These are phyloP conservation scores for Amylostereum chailletii DNA, from an alignment of 1,284 basidiomycete genomes.

Conservation along the genomic window DNA sequence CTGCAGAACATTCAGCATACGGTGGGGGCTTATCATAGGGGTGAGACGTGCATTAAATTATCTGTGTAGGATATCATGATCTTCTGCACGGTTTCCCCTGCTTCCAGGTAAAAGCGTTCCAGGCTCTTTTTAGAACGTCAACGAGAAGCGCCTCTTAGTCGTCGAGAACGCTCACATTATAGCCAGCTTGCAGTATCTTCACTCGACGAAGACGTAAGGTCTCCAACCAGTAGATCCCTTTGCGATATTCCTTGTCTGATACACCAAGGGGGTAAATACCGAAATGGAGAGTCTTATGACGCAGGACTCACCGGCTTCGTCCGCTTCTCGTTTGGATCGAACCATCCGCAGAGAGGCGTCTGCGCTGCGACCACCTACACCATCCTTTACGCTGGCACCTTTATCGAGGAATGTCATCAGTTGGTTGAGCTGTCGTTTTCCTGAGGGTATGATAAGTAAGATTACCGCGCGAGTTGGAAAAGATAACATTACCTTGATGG, in stretches of 20 bases:
- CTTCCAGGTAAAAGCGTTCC: constrained; percentile 73
- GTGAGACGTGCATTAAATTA: constrained; percentile 54
- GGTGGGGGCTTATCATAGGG: neutral
- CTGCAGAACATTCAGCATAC: constrained; percentile 25
- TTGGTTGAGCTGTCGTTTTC: constrained; percentile 72
- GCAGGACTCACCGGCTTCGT: constrained; percentile 69
- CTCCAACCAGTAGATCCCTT: constrained; percentile 89
- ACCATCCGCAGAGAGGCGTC: constrained; percentile 66
- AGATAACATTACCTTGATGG: constrained; percentile 47
- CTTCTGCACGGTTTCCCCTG: constrained; percentile 54
- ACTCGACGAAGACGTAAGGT: constrained; percentile 78
- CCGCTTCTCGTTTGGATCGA: constrained; percentile 81
- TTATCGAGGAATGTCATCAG: constrained; percentile 73
- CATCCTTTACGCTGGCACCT: constrained; percentile 50
- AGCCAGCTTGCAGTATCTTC: constrained; percentile 78
- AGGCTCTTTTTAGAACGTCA: constrained; percentile 47
- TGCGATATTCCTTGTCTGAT: constrained; percentile 87
- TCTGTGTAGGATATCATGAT: constrained; percentile 70
- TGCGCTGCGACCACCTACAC: constrained; percentile 37
- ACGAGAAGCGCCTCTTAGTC: neutral
- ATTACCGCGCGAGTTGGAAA: constrained; percentile 5
- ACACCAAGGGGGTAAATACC: constrained; percentile 2
- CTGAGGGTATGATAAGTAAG: constrained; percentile 22
- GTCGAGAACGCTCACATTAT: constrained; percentile 38
- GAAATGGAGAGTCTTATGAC: neutral